phyloP scores from a whole-genome alignment of 2,329 filamentous ascomycete species.

The Diaporthe sp. region DNA sequence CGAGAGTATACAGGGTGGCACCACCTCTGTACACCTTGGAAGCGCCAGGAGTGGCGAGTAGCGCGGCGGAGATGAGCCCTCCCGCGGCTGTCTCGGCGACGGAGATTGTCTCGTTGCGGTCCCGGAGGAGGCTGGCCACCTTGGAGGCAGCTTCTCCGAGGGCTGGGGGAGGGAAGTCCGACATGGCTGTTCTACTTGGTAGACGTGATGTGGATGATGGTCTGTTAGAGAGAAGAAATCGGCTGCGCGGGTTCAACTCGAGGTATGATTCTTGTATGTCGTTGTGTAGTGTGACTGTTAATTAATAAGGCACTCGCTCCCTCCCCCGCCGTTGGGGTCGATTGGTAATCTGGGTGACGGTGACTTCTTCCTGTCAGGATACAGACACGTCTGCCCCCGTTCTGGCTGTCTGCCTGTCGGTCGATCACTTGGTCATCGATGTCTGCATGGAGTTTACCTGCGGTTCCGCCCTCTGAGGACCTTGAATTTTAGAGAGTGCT shows the following conservation, averaged over 20 bases:
- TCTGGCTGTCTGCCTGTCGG: not conserved
- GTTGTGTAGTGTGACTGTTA: not conserved
- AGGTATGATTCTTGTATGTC: not conserved
- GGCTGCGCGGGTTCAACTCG: not conserved
- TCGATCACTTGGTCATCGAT: not conserved
- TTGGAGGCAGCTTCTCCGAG: constrained; percentile 53
- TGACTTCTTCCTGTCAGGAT: not conserved
- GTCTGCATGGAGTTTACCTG: not conserved
- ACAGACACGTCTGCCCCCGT: not conserved
- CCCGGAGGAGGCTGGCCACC: constrained; percentile 66
- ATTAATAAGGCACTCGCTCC: not conserved
- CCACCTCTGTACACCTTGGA: constrained; percentile 72
- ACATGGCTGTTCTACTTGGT: constrained; percentile 4
- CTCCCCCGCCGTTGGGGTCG: not conserved
- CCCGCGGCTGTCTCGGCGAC: constrained; percentile 76
- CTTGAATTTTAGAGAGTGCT: not conserved
- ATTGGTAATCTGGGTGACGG: constrained; percentile 3
- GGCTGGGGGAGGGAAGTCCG: constrained; percentile 38
- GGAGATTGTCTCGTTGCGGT: constrained; percentile 69
- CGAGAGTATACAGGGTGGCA: constrained; percentile 73
- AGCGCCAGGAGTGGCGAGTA: constrained; percentile 72
- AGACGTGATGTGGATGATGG: not conserved
- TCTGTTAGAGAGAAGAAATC: not conserved
- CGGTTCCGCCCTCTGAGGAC: not conserved
- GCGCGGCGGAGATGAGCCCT: constrained; percentile 70